A percentile compares a stretch with the other conserved stretches of the same genome.
phyloP scores from a whole-genome alignment of 805 yeast species.

The Saturnispora hagleri region DNA sequence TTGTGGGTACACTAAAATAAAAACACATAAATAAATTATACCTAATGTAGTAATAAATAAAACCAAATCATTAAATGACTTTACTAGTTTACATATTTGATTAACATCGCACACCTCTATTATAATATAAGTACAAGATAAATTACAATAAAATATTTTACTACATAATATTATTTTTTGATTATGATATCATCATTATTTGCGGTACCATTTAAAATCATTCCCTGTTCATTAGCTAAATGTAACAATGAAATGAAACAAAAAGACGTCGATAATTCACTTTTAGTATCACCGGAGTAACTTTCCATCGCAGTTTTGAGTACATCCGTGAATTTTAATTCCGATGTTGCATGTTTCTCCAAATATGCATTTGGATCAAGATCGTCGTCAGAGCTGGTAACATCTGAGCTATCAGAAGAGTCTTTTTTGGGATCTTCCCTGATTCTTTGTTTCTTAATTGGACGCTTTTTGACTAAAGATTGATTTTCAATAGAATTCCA shows the following conservation, averaged over 20 bases:
- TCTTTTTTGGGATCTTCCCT: neutral
- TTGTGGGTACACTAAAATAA: too few relatives aligned
- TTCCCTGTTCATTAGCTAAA: slow-evolving; percentile 41
- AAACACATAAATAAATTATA: neutral
- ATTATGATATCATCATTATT: slow-evolving; percentile 31
- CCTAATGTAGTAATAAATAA: neutral
- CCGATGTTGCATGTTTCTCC: slow-evolving; percentile 6
- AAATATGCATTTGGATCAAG: neutral
- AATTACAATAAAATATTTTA: neutral
- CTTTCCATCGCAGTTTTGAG: slow-evolving; percentile 29
- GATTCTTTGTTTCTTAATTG: slow-evolving; percentile 16
- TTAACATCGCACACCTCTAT: neutral
- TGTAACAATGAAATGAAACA: slow-evolving; percentile 42
- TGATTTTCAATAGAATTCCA: slow-evolving; percentile 33
- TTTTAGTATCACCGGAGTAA: slow-evolving; percentile 31
- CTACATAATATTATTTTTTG: slow-evolving; percentile 11
- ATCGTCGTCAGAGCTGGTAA: neutral
- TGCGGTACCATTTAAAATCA: slow-evolving; percentile 29
- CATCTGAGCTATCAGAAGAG: neutral
- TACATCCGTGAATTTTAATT: slow-evolving; percentile 26
- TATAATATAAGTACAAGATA: neutral
- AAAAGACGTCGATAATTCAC: slow-evolving; percentile 40
- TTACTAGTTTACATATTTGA: neutral
- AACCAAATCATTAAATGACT: neutral
- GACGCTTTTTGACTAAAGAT: slow-evolving; percentile 19